Evolutionary conservation across 129 eudicot species (phyloP).

Genomic region (Artemisia argyi): DNA sequence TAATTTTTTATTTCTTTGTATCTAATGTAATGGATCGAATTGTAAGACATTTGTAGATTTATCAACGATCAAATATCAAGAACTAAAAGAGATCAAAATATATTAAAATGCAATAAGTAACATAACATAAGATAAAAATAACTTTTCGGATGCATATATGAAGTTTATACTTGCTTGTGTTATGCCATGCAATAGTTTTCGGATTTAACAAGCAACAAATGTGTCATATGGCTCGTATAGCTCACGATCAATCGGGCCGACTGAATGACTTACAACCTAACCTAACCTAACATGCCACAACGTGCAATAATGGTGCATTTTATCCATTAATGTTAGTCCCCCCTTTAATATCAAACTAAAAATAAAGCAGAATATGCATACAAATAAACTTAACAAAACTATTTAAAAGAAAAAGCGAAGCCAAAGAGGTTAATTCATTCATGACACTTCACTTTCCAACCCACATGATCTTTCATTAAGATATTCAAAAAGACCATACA

Average conservation of each 20-base stretch:
- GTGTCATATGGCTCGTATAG: background rate
- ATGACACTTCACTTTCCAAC: constrained; percentile 54
- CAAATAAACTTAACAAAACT: background rate
- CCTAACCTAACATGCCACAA: constrained; percentile 32
- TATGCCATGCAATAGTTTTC: too few relatives aligned
- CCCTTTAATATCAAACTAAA: constrained; percentile 5
- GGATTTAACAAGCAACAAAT: too few relatives aligned
- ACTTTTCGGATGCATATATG: too few relatives aligned
- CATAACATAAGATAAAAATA: too few relatives aligned
- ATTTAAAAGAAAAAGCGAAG: constrained; percentile 23
- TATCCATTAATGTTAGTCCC: constrained; percentile 19
- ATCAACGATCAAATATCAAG: too few relatives aligned
- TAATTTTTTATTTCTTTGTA: too few relatives aligned
- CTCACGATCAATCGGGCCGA: background rate
- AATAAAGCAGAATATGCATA: background rate
- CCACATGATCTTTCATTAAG: constrained; percentile 66
- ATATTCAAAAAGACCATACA: constrained; percentile 44
- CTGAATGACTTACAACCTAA: constrained; percentile 16
- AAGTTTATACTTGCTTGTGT: too few relatives aligned
- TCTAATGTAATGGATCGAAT: too few relatives aligned
- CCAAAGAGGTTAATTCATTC: constrained; percentile 13
- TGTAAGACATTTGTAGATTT: too few relatives aligned
- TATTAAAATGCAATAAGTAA: too few relatives aligned
- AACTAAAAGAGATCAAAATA: too few relatives aligned
- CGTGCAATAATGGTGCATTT: constrained; percentile 17